These are phyloP conservation scores for Dactylellina cionopaga DNA, from an alignment of 2,329 filamentous ascomycete species.

Conservation along the genomic window DNA sequence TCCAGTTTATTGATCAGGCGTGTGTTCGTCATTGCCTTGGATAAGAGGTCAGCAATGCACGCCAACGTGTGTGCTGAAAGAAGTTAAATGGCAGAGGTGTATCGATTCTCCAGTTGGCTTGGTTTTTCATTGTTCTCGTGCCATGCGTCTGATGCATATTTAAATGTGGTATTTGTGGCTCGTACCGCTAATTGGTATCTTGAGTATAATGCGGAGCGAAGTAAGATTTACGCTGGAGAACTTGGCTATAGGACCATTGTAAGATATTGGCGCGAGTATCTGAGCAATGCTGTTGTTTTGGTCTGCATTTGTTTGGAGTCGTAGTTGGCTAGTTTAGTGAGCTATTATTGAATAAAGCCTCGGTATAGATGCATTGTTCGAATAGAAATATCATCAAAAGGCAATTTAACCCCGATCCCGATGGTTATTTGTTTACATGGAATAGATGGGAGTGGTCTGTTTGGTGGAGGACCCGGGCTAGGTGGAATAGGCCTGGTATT, in stretches of 20 bases:
- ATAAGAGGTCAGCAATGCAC: constrained; percentile 21
- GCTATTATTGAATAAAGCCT: too few species aligned
- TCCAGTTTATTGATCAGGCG: constrained; percentile 42
- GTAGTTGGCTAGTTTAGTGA: too few species aligned
- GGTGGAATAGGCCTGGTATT: constrained; percentile 54
- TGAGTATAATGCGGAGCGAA: constrained; percentile 27
- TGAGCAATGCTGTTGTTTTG: too few species aligned
- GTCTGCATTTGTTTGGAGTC: not conserved
- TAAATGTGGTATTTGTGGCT: constrained; percentile 23
- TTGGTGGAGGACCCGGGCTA: constrained; percentile 56
- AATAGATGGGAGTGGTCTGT: constrained; percentile 56
- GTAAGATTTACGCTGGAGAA: constrained; percentile 9
- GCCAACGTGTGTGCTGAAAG: constrained; percentile 25
- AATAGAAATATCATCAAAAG: not conserved
- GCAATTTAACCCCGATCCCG: too few species aligned
- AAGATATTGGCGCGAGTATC: too few species aligned
- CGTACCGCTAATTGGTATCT: constrained; percentile 34
- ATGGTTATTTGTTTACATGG: constrained; percentile 45
- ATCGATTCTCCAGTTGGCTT: constrained; percentile 6
- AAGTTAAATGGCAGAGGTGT: constrained; percentile 17
- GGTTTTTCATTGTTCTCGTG: too few species aligned
- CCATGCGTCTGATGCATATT: constrained; percentile 39
- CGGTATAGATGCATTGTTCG: too few species aligned
- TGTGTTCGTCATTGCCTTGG: constrained; percentile 34
- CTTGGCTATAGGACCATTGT: too few species aligned